These are phyloP conservation scores for Penicillium sp. DNA, from an alignment of 2,329 filamentous ascomycete species.

Conservation along the genomic window DNA sequence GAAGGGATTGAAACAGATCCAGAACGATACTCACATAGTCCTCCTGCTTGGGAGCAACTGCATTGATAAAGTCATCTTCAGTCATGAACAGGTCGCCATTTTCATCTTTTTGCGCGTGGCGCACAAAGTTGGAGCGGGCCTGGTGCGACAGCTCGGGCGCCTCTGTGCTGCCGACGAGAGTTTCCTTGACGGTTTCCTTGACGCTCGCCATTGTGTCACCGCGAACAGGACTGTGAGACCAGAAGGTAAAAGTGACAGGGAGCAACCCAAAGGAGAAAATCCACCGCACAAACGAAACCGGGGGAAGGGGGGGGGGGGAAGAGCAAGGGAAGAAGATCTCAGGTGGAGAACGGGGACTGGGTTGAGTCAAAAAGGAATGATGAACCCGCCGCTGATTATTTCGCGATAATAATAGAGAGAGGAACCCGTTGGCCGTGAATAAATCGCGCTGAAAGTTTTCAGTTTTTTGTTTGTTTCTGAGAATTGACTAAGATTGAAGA, in stretches of 20 bases:
- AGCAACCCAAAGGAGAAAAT: conserved; percentile 18
- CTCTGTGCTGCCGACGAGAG: conserved; percentile 68
- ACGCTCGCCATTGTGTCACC: conserved; percentile 55
- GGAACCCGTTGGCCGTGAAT: conserved; percentile 5
- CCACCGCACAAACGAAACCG: conserved; percentile 24
- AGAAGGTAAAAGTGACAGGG: conserved; percentile 7
- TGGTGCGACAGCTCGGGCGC: conserved; percentile 72
- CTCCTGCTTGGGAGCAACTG: conserved; percentile 82
- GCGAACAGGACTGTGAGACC: conserved; percentile 15
- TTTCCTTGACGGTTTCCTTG: conserved; percentile 78
- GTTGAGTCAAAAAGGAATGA: conserved; percentile 33
- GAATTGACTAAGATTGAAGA: neutral
- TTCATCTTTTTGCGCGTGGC: conserved; percentile 76
- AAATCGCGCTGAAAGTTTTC: conserved; percentile 1
- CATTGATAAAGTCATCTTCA: conserved; percentile 86
- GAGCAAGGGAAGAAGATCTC: conserved; percentile 18
- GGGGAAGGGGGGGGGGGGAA: conserved; percentile 24
- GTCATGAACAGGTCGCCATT: conserved; percentile 80
- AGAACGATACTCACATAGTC: conserved; percentile 75
- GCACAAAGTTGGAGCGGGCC: conserved; percentile 76
- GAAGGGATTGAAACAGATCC: conserved; percentile 29
- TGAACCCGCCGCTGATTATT: conserved; percentile 18
- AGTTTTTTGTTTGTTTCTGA: conserved; percentile 4
- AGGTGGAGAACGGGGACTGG: conserved; percentile 32
- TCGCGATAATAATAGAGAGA: conserved; percentile 18